Conservation (phyloP, 176 grass and related monocot genomes). For the Tillandsia fasciculata region DNA sequence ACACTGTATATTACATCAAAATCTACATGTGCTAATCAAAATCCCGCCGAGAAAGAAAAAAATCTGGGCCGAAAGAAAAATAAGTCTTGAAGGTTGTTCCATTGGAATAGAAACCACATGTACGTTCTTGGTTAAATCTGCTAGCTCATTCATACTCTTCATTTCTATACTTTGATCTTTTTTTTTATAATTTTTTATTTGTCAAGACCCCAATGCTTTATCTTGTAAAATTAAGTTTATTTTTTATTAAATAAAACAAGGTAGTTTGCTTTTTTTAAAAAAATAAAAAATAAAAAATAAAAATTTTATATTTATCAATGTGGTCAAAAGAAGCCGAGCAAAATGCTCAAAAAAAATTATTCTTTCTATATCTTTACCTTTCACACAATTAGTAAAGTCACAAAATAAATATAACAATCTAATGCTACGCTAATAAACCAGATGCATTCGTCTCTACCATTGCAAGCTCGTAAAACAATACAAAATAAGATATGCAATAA, state of each 20-base stretch:
- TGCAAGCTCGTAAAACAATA: conserved; percentile 61
- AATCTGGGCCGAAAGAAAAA: no score
- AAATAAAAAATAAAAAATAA: no score
- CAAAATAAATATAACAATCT: conserved; percentile 5
- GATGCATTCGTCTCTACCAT: conserved; percentile 58
- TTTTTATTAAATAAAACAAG: no score
- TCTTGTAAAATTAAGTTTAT: no score
- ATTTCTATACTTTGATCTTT: no score
- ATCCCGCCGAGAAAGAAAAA: background rate
- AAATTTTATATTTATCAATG: conserved; percentile 13
- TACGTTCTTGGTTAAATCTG: no score
- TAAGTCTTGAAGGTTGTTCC: no score
- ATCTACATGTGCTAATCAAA: conserved; percentile 15
- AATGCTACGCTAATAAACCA: conserved; percentile 36
- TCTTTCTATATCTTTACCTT: conserved; percentile 47
- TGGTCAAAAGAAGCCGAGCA: conserved; percentile 17
- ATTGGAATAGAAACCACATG: no score
- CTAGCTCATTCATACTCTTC: no score
- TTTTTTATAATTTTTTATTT: no score
- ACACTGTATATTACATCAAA: conserved; percentile 8
- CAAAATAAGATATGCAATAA: conserved; percentile 63
- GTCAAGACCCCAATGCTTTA: no score
- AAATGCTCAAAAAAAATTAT: conserved; percentile 36
- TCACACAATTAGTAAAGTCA: conserved; percentile 26
- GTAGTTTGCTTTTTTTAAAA: no score